Evolutionary conservation across 1,284 basidiomycete species (phyloP).

Genomic region (Retiboletus fuscus): DNA sequence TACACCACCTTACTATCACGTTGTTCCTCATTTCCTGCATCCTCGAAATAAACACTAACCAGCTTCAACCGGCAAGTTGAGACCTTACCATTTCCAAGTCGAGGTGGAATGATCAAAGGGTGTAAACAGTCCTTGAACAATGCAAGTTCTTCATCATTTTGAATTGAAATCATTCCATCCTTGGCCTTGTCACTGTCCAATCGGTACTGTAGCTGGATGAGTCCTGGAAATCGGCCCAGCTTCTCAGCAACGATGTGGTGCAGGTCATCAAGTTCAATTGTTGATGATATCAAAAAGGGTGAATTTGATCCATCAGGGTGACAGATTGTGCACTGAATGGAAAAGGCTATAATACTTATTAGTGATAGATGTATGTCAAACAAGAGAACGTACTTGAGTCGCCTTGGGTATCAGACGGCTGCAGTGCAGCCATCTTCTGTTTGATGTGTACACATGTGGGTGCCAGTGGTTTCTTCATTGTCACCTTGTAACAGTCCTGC

Average conservation of each 20-base stretch:
- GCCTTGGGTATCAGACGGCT: background rate
- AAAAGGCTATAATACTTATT: constrained; percentile 3
- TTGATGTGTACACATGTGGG: too few species aligned
- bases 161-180: constrained; percentile 3
- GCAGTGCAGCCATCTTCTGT: background rate
- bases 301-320: background rate
- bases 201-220: background rate
- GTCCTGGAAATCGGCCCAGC: too few species aligned
- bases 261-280: background rate
- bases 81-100: background rate
- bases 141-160: background rate
- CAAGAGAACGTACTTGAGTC: background rate
- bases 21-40: background rate
- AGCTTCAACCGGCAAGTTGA: background rate
- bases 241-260: too few species aligned
- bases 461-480: background rate
- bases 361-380: background rate
- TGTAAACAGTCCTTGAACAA: background rate
- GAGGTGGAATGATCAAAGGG: background rate
- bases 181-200: constrained; percentile 7
- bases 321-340: background rate
- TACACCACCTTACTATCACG: background rate
- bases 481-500: background rate
- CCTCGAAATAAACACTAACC: background rate
- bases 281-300: background rate